Percentiles rank a stretch among this genome's conserved stretches.
Conservation (phyloP, 495 filamentous ascomycete genomes). For the Lophiostoma macrostomum region DNA sequence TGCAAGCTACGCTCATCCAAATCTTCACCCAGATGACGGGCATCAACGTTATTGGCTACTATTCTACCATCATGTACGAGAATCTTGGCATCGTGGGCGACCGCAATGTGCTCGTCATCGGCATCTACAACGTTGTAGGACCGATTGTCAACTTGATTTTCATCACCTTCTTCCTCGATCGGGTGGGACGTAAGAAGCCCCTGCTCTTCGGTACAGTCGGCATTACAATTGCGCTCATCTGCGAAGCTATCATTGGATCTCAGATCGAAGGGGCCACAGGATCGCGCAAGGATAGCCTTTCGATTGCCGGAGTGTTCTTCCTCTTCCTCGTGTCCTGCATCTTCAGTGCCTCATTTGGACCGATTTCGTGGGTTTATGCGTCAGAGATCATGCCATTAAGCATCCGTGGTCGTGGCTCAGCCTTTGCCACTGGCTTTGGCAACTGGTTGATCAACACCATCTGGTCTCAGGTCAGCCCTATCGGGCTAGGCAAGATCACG, state of each 20-base stretch:
- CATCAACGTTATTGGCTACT: constrained; percentile 57
- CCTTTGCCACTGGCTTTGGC: constrained; percentile 71
- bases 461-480: constrained; percentile 59
- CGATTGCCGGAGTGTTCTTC: constrained; percentile 69
- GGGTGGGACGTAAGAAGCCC: constrained; percentile 61
- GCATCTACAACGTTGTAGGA: constrained; percentile 60
- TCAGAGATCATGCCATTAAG: constrained; percentile 68
- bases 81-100: constrained; percentile 53
- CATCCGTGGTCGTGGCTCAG: constrained; percentile 64
- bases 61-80: constrained; percentile 59
- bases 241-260: constrained; percentile 53
- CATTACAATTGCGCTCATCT: constrained; percentile 51
- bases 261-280: constrained; percentile 46
- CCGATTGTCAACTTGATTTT: constrained; percentile 51
- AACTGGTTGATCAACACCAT: constrained; percentile 53
- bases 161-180: constrained; percentile 55
- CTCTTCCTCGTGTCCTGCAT: constrained; percentile 68
- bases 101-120: constrained; percentile 52
- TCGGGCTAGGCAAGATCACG: constrained; percentile 52
- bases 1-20: constrained; percentile 64
- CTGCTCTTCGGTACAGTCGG: constrained; percentile 62
- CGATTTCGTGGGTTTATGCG: constrained; percentile 62
- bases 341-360: constrained; percentile 63
- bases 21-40: constrained; percentile 71
- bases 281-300: constrained; percentile 54